These are phyloP conservation scores for Rhynchosporium graminicola DNA, from an alignment of 2,329 filamentous ascomycete species.

Conservation along the genomic window DNA sequence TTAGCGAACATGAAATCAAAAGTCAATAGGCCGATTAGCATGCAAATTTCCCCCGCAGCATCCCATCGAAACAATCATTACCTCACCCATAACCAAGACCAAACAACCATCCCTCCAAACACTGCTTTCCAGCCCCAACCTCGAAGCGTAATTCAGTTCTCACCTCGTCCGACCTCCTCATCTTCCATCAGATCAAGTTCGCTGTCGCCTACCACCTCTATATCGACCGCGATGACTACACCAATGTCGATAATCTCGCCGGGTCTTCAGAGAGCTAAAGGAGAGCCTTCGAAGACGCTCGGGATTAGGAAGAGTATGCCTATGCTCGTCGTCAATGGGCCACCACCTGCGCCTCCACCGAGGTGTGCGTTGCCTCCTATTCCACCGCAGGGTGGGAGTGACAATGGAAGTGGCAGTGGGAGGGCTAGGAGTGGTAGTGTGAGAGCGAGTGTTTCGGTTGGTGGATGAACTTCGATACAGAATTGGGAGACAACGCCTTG, in stretches of 20 bases:
- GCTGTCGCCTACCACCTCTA: background rate
- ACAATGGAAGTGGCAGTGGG: conserved; percentile 16
- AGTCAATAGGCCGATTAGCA: conserved; percentile 30
- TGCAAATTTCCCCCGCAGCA: conserved; percentile 24
- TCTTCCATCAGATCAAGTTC: background rate
- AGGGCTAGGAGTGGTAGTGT: conserved; percentile 1
- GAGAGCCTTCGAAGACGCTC: conserved; percentile 20
- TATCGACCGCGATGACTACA: background rate
- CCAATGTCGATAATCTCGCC: conserved; percentile 8
- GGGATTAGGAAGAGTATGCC: conserved; percentile 35
- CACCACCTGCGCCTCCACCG: conserved; percentile 40
- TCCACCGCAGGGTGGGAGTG: conserved; percentile 29
- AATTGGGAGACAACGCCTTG: too few species aligned
- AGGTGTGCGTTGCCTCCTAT: conserved; percentile 39
- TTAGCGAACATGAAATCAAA: conserved; percentile 28
- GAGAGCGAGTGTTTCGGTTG: background rate
- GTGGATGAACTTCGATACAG: background rate
- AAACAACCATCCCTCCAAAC: conserved; percentile 40
- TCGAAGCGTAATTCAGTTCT: background rate
- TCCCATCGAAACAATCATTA: conserved; percentile 3
- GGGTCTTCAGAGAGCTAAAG: conserved; percentile 17
- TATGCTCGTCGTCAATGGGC: conserved; percentile 34
- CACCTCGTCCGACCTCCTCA: background rate
- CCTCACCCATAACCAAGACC: conserved; percentile 24
- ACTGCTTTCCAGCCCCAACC: conserved; percentile 22